Percentiles rank a stretch among this genome's conserved stretches.
phyloP scores from a whole-genome alignment of 1,139 yeast species.

The Pichia sp. region DNA sequence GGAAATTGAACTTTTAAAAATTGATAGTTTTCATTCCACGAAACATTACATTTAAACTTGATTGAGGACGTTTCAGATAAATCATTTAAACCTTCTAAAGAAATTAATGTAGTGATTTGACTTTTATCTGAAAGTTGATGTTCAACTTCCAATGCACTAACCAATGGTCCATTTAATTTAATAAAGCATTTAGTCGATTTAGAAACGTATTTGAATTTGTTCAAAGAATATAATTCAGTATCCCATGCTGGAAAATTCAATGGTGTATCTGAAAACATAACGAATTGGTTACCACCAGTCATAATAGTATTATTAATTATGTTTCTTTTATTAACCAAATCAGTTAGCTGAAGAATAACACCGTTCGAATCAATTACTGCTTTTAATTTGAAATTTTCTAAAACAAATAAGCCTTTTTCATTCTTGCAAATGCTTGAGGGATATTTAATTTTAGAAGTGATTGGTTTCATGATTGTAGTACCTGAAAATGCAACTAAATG shows the following conservation, averaged over 20 bases:
- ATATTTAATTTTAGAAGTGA: conserved; percentile 24
- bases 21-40: conserved; percentile 84
- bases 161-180: conserved; percentile 48
- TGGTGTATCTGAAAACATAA: conserved; percentile 85
- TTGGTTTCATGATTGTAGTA: conserved; percentile 22
- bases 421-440: conserved; percentile 43
- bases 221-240: conserved; percentile 80
- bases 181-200: conserved; percentile 42
- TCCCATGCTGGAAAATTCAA: conserved; percentile 96
- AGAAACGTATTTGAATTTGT: conserved; percentile 53
- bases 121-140: conserved; percentile 54
- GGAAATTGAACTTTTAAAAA: conserved; percentile 95
- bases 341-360: conserved; percentile 60
- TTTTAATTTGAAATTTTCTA: conserved; percentile 56
- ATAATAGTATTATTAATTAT: conserved; percentile 50
- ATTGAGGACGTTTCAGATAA: conserved; percentile 27
- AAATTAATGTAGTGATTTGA: conserved; percentile 60
- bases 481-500: conserved; percentile 19
- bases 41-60: conserved; percentile 62
- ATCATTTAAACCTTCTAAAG: conserved; percentile 52
- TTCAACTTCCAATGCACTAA: conserved; percentile 55
- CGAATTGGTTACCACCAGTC: conserved; percentile 69
- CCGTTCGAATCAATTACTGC: conserved; percentile 60
- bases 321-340: conserved; percentile 55
- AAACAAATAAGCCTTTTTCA: conserved; percentile 35